Evolutionary conservation across 2,329 filamentous ascomycete species (phyloP).

Genomic region (Botryotinia calthae): DNA sequence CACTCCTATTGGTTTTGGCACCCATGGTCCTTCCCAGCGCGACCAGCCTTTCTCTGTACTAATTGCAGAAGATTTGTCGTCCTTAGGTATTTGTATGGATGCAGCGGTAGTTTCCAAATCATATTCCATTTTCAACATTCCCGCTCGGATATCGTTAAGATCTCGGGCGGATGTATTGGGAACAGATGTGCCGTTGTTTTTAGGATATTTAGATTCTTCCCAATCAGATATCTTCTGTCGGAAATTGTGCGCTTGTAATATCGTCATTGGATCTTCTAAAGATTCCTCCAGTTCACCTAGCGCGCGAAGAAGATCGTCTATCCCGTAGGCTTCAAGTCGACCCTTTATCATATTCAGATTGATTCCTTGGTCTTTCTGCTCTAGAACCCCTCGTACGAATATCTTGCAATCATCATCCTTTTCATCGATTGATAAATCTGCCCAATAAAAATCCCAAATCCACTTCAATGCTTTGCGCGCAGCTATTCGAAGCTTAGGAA

Average conservation of each 20-base stretch:
- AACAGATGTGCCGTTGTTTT: neutral
- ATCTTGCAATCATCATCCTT: slow-evolving; percentile 28
- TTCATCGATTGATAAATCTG: slow-evolving; percentile 40
- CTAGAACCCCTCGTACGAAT: slow-evolving; percentile 27
- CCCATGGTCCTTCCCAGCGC: slow-evolving; percentile 27
- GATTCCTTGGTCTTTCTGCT: slow-evolving; percentile 30
- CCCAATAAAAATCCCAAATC: slow-evolving; percentile 92
- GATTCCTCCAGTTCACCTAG: slow-evolving; percentile 29
- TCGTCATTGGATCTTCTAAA: slow-evolving; percentile 24
- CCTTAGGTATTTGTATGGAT: neutral
- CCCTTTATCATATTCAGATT: slow-evolving; percentile 24
- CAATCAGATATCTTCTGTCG: slow-evolving; percentile 42
- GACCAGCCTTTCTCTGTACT: slow-evolving; percentile 16
- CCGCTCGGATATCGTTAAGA: slow-evolving; percentile 28
- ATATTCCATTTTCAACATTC: slow-evolving; percentile 29
- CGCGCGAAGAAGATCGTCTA: slow-evolving; percentile 29
- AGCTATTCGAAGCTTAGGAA: slow-evolving; percentile 69
- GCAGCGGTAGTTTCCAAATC: slow-evolving; percentile 19
- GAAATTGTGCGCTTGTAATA: slow-evolving; percentile 41
- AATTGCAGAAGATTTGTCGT: neutral
- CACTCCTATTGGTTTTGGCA: slow-evolving; percentile 29
- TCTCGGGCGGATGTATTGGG: neutral
- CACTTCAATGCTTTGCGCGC: slow-evolving; percentile 70
- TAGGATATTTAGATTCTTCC: slow-evolving; percentile 6
- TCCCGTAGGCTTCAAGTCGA: slow-evolving; percentile 22